Evolutionary conservation across 768 basidiomycete species (phyloP).

Genomic region (Amanita pseudoporphyria): DNA sequence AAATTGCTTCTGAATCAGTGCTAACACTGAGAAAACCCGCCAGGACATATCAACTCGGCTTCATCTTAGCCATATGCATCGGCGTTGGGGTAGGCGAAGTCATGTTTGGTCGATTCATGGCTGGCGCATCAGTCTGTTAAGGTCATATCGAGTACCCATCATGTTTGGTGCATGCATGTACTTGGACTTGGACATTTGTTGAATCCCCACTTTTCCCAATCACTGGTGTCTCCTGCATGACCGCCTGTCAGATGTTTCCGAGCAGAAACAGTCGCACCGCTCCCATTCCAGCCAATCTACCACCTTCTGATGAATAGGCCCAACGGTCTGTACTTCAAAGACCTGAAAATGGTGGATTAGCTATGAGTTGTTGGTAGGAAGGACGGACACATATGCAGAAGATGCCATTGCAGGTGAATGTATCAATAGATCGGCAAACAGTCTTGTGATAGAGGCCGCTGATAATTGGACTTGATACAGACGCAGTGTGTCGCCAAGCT

Average conservation of each 20-base stretch:
- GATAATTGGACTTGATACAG: slow-evolving; percentile 40
- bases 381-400: background rate
- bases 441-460: slow-evolving; percentile 40
- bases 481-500: too few species aligned
- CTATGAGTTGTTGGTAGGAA: background rate
- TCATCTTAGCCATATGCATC: slow-evolving; percentile 45
- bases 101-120: slow-evolving; percentile 35
- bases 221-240: too few species aligned
- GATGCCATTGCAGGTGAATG: background rate
- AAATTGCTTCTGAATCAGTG: background rate
- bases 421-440: slow-evolving; percentile 12
- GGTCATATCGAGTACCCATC: background rate
- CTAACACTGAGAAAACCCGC: background rate
- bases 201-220: too few species aligned
- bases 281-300: slow-evolving; percentile 47
- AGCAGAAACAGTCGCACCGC: slow-evolving; percentile 46
- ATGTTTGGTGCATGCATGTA: background rate
- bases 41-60: slow-evolving; percentile 62
- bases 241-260: too few species aligned
- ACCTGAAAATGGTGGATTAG: slow-evolving; percentile 70
- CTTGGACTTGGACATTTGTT: too few species aligned
- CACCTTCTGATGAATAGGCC: slow-evolving; percentile 61
- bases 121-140: background rate
- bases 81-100: slow-evolving; percentile 62
- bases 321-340: slow-evolving; percentile 60